Evolutionary conservation across 352 stramenopile genomes (phyloP).

Genomic region (Pythium phragmiticola): DNA sequence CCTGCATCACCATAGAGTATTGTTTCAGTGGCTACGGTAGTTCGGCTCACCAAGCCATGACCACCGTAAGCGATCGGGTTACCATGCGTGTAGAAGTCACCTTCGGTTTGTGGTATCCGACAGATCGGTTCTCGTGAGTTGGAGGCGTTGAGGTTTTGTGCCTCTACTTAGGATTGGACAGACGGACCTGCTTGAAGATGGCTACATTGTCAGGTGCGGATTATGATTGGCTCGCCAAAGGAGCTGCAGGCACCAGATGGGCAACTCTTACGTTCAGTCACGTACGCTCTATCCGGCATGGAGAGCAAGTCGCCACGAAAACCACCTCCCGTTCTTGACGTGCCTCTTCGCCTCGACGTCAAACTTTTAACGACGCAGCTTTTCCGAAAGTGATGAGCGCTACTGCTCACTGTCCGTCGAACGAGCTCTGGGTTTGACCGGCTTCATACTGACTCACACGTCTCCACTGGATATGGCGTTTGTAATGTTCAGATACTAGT

Average conservation of each 20-base stretch:
- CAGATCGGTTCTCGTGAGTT: background rate
- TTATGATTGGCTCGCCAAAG: background rate
- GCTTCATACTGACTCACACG: no score
- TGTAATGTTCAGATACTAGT: no score
- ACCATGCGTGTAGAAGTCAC: background rate
- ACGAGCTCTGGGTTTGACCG: no score
- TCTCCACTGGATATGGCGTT: no score
- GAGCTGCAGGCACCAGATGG: background rate
- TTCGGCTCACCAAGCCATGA: no score
- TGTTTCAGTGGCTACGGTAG: no score
- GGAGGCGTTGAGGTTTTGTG: background rate
- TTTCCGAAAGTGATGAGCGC: no score
- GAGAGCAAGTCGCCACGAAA: background rate
- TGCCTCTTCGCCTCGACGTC: no score
- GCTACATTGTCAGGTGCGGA: slow-evolving; percentile 6
- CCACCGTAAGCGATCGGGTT: background rate
- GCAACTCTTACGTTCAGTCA: background rate
- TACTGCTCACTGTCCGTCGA: no score
- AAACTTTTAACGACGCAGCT: no score
- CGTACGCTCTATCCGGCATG: background rate
- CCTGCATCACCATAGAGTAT: no score
- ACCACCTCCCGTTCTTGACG: background rate
- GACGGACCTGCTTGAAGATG: slow-evolving; percentile 1
- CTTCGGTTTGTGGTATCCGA: background rate
- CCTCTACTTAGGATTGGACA: background rate